Conservation (phyloP, 2,329 filamentous ascomycete genomes). For the Celoporthe dispersa region DNA sequence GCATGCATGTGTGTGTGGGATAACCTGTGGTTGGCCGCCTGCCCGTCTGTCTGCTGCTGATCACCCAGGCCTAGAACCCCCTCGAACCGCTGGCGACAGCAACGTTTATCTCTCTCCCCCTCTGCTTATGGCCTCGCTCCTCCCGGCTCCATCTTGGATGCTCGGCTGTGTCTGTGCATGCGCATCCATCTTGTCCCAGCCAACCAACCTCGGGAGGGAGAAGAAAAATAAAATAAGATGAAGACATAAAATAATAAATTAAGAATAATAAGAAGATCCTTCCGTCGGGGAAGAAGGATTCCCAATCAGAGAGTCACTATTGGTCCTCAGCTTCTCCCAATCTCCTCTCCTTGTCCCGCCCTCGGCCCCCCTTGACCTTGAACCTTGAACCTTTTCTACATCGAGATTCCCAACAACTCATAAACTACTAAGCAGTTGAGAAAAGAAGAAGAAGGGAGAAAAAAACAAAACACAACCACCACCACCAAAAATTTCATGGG, state of each 20-base stretch:
- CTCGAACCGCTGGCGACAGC: neutral
- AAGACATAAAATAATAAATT: too few species aligned
- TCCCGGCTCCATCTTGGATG: neutral
- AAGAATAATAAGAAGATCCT: neutral
- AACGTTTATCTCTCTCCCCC: conserved; percentile 8
- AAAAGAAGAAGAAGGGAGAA: too few species aligned
- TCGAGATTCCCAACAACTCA: neutral
- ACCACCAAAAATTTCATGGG: too few species aligned
- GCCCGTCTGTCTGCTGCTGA: neutral
- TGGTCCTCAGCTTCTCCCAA: neutral
- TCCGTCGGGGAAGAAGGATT: neutral
- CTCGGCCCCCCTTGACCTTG: neutral
- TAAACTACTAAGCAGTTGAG: neutral
- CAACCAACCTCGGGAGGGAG: neutral
- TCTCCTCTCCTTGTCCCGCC: neutral
- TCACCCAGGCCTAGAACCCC: neutral
- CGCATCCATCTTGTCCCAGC: neutral
- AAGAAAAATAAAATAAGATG: neutral
- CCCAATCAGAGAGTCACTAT: neutral
- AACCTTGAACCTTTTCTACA: neutral
- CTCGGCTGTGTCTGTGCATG: neutral
- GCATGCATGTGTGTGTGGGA: neutral
- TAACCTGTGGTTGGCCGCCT: neutral
- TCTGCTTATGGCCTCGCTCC: neutral
- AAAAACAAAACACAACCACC: too few species aligned